Base-by-base conservation (phyloP, 306 rosid genomes). In the Lupinus albus region DNA sequence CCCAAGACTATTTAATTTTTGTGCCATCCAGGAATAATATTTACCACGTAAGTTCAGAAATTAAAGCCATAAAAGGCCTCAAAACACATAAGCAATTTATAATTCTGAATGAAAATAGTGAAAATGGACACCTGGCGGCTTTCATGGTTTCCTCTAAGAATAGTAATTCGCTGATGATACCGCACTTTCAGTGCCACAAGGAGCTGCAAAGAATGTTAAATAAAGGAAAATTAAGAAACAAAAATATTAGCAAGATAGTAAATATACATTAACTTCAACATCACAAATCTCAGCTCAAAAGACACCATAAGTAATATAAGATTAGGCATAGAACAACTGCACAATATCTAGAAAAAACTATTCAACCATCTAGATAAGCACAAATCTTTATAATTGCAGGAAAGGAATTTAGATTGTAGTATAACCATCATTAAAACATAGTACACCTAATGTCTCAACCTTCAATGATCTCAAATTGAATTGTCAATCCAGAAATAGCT, bases 91-190 rank as follows among this genome's bases (percentile, higher is more conserved):
- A 52, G 13, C 57, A 68, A 72, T 33, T 39, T 8, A 55, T 53
- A 16, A 47, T 60, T 64, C 51, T 70, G 46, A 68, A 53, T 32
- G 17, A 36, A 16, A 67, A 69, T 42, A 72, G 16, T 47, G 45
- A 25, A 67, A 82, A 73, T 18, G 16, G 71, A 70, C 74, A 94
- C 99, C 97, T 94, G 97, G 50, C 99, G 97, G 67, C 99, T 94
- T 79, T 94, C 99, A 68, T 94, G 99, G 79, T 94, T 94, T 81
- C 99, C 99, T 72, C 99, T 85, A 77, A 94, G 99, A 84, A 94
- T 94, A 56, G 99, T 91, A 61, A 94, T 91, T 17, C 99, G 93
- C 71, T 94, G 99, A 76, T 84, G 89, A 85, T 86, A 91, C 41
- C 96, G 84, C 54, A 94, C 99, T 85, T 94, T 94, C 71, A 94